Evolutionary conservation across 495 filamentous ascomycete genomes (phyloP).

Genomic region (Podospora tetraspora): DNA sequence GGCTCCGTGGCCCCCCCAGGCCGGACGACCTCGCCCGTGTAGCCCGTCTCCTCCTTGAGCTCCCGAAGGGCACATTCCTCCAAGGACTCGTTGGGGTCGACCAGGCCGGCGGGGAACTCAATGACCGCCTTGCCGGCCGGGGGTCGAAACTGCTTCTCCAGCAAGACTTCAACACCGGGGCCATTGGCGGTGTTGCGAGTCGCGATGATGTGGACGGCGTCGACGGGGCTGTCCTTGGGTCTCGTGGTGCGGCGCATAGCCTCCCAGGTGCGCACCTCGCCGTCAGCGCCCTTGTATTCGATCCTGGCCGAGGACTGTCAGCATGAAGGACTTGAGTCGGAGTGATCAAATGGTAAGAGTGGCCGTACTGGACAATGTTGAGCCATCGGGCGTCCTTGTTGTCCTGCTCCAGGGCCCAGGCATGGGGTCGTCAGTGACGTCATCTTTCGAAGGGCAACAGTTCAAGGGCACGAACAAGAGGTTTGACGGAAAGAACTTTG

Average conservation of each 20-base stretch:
- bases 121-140: constrained; percentile 65
- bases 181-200: constrained; percentile 41
- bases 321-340: background rate
- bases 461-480: background rate
- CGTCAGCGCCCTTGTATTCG: constrained; percentile 58
- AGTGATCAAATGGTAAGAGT: background rate
- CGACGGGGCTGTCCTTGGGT: constrained; percentile 55
- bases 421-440: background rate
- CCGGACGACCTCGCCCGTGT: constrained; percentile 53
- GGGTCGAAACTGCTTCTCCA: constrained; percentile 73
- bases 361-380: background rate
- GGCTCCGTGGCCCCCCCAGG: background rate
- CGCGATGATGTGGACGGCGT: constrained; percentile 74
- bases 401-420: background rate
- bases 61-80: constrained; percentile 69
- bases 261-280: constrained; percentile 62
- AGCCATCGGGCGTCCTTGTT: background rate
- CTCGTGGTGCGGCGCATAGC: constrained; percentile 60
- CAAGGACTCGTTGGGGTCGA: constrained; percentile 65
- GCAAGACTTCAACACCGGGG: constrained; percentile 48
- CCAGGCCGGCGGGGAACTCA: constrained; percentile 70
- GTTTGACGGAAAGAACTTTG: background rate
- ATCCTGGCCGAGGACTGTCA: constrained; percentile 39
- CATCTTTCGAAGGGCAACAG: background rate
- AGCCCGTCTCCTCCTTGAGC: constrained; percentile 77